Percentiles rank a stretch among this genome's conserved stretches.
Conservation (phyloP, 2,329 filamentous ascomycete genomes). For the Alternaria incomplexa region DNA sequence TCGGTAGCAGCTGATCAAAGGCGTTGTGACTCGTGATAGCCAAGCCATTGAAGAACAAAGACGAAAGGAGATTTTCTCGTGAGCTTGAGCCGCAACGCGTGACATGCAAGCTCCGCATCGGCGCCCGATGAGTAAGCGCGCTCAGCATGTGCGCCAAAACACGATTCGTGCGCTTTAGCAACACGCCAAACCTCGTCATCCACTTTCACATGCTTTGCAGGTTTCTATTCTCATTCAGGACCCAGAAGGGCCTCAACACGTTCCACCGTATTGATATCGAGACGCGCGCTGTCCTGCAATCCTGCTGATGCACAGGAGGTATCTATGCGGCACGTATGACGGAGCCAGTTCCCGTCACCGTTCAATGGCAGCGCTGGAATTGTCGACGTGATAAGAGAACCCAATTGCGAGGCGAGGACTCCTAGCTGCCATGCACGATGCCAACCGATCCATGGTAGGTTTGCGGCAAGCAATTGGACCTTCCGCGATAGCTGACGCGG, state of each 20-base stretch:
- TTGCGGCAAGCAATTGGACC: background rate
- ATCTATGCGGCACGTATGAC: conserved; percentile 16
- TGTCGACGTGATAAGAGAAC: conserved; percentile 7
- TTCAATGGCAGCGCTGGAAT: background rate
- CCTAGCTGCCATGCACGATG: background rate
- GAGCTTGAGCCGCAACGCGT: conserved; percentile 17
- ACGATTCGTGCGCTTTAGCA: conserved; percentile 12
- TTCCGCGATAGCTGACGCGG: background rate
- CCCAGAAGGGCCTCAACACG: conserved; percentile 13
- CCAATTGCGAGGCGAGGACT: conserved; percentile 5
- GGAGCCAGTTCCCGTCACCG: conserved; percentile 4
- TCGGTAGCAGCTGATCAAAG: conserved; percentile 16
- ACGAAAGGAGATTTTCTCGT: background rate
- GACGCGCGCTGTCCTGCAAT: conserved; percentile 8
- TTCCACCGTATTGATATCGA: conserved; percentile 9
- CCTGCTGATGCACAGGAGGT: conserved; percentile 3
- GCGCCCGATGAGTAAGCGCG: conserved; percentile 13
- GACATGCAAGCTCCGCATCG: background rate
- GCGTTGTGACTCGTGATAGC: background rate
- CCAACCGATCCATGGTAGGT: conserved; percentile 5
- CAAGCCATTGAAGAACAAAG: background rate
- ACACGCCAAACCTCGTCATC: conserved; percentile 1
- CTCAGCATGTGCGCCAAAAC: conserved; percentile 1
- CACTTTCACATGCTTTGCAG: conserved; percentile 27
- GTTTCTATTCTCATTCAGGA: conserved; percentile 1